A percentile compares a stretch with the other conserved stretches of the same genome.
These are phyloP conservation scores for Marasmius oreades DNA, from an alignment of 1,284 basidiomycete genomes.

Conservation along the genomic window DNA sequence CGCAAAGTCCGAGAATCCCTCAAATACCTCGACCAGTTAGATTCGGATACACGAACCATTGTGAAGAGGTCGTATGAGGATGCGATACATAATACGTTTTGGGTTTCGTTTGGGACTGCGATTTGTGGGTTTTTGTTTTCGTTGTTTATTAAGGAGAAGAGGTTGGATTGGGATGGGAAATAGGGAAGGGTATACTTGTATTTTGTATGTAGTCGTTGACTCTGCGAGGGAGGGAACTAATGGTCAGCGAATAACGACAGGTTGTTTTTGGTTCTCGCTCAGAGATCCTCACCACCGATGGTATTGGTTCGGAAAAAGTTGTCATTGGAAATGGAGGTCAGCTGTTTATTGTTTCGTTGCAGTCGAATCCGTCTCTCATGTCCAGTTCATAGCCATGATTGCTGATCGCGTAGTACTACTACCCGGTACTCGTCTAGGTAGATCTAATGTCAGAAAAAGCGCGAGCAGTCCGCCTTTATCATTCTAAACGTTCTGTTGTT, in stretches of 20 bases:
- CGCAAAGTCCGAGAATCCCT: not conserved
- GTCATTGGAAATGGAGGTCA: constrained; percentile 30
- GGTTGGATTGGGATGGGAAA: no score
- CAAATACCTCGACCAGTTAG: not conserved
- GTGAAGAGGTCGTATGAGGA: not conserved
- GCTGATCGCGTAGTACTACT: constrained; percentile 44
- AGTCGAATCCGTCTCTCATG: not conserved
- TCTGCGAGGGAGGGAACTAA: no score
- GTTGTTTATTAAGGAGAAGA: not conserved
- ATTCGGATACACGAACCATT: not conserved
- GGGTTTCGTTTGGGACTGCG: not conserved
- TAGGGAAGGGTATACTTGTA: no score
- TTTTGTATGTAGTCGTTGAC: no score
- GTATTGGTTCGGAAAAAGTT: constrained; percentile 35
- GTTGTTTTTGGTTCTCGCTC: constrained; percentile 45
- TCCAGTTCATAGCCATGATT: constrained; percentile 35
- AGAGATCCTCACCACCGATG: constrained; percentile 40
- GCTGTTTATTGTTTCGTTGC: not conserved
- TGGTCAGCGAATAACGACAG: no score
- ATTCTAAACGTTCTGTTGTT: no score
- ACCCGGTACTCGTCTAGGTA: constrained; percentile 39
- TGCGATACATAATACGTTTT: not conserved
- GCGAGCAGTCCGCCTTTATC: no score
- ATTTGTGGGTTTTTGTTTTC: not conserved
- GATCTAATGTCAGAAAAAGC: no score